phyloP scores from a whole-genome alignment of 2,329 filamentous ascomycete species.

The Exophiala phaeomuriformis region DNA sequence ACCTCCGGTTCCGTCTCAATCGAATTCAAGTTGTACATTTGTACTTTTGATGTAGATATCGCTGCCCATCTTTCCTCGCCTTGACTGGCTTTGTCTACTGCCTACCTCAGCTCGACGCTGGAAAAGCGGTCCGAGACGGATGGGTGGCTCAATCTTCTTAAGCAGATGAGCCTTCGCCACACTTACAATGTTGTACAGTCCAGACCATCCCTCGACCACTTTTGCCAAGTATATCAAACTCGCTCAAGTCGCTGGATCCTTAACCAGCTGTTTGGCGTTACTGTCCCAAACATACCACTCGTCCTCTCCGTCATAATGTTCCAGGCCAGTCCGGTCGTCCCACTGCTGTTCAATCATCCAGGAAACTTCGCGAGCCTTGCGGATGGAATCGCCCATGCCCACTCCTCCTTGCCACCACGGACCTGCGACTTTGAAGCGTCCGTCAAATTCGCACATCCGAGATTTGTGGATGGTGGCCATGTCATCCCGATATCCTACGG shows the following conservation, averaged over 20 bases:
- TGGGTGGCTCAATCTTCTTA: too few relatives aligned
- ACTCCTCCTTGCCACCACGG: slow-evolving; percentile 45
- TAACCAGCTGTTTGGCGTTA: neutral
- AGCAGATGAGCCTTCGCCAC: too few relatives aligned
- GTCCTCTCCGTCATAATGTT: slow-evolving; percentile 15
- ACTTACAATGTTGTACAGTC: too few relatives aligned
- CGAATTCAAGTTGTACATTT: too few relatives aligned
- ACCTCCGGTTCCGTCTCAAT: too few relatives aligned
- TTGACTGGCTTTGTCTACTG: too few relatives aligned
- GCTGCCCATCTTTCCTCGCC: too few relatives aligned
- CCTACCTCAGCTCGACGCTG: too few relatives aligned
- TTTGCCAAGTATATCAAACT: neutral
- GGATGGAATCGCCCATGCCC: slow-evolving; percentile 50
- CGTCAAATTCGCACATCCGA: slow-evolving; percentile 50
- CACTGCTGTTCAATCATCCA: slow-evolving; percentile 22
- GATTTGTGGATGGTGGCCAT: slow-evolving; percentile 53
- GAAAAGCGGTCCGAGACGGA: too few relatives aligned
- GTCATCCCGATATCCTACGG: slow-evolving; percentile 63
- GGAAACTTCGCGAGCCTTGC: slow-evolving; percentile 49
- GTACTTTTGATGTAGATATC: too few relatives aligned
- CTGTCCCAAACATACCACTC: slow-evolving; percentile 12
- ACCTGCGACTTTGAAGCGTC: slow-evolving; percentile 57
- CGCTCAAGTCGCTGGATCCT: neutral
- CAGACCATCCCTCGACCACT: neutral
- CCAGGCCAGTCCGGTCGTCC: slow-evolving; percentile 22